Percentiles rank a stretch among this genome's conserved stretches.
Conservation (phyloP, 352 stramenopile species). For the Globisporangium lucens region DNA sequence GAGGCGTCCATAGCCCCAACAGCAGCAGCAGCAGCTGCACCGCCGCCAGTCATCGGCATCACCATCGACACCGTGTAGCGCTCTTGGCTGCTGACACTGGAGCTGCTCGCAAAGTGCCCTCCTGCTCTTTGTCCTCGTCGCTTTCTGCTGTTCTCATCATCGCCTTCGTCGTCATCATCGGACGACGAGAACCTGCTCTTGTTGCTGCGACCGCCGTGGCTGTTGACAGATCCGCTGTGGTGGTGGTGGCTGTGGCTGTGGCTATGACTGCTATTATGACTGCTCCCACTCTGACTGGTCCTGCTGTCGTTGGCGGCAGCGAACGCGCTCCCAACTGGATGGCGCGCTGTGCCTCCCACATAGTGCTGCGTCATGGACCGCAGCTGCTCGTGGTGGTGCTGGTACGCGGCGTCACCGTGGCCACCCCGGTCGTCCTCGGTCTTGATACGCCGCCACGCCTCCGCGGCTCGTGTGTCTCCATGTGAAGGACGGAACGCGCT, state of each 20-base stretch:
- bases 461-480: not conserved
- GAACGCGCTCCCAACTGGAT: too few species aligned
- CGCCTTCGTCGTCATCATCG: not conserved
- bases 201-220: too few species aligned
- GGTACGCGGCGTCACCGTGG: not conserved
- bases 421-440: not conserved
- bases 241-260: not conserved
- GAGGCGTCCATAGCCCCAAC: not conserved
- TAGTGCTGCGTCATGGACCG: conserved; percentile 3
- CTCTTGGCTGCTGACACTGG: too few species aligned
- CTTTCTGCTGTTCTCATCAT: not conserved
- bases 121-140: not conserved
- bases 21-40: too few species aligned
- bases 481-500: not conserved
- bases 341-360: too few species aligned
- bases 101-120: too few species aligned
- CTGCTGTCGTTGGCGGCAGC: too few species aligned
- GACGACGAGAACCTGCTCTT: not conserved
- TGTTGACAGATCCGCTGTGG: not conserved
- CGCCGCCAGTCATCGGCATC: too few species aligned
- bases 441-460: not conserved
- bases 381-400: conserved; percentile 4
- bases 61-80: too few species aligned
- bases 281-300: too few species aligned
- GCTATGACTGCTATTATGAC: too few species aligned